Percentiles rank a stretch among this genome's conserved stretches.
These are phyloP conservation scores for Hyaloscypha hepaticicola DNA, from an alignment of 495 filamentous ascomycete genomes.

Conservation along the genomic window DNA sequence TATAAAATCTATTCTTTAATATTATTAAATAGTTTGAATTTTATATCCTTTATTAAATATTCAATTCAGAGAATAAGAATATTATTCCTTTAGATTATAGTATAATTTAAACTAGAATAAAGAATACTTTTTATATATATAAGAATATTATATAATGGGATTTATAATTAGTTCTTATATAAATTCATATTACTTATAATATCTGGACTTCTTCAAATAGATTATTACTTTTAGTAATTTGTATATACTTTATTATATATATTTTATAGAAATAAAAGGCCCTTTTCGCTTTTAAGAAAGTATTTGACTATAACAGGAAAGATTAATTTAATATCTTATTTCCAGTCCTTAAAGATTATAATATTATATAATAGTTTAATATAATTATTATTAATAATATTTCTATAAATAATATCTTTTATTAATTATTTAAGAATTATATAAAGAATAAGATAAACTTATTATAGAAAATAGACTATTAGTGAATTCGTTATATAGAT, in stretches of 20 bases:
- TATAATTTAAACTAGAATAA: background rate
- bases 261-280: background rate
- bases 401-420: background rate
- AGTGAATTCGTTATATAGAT: too few relatives aligned
- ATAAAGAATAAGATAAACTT: too few relatives aligned
- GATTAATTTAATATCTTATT: background rate
- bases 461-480: too few relatives aligned
- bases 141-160: too few relatives aligned
- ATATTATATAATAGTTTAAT: background rate
- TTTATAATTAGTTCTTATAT: background rate
- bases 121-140: background rate
- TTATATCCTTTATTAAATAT: conserved; percentile 2
- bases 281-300: background rate
- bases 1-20: background rate
- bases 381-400: background rate
- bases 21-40: conserved; percentile 1
- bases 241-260: background rate
- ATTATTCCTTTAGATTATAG: background rate
- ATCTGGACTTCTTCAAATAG: background rate
- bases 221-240: background rate
- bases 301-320: background rate
- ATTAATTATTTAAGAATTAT: too few relatives aligned
- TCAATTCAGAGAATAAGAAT: background rate
- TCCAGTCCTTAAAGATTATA: background rate
- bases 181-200: background rate